phyloP scores from a whole-genome alignment of 202 grass and related monocot genomes.

The Panicum virgatum region DNA sequence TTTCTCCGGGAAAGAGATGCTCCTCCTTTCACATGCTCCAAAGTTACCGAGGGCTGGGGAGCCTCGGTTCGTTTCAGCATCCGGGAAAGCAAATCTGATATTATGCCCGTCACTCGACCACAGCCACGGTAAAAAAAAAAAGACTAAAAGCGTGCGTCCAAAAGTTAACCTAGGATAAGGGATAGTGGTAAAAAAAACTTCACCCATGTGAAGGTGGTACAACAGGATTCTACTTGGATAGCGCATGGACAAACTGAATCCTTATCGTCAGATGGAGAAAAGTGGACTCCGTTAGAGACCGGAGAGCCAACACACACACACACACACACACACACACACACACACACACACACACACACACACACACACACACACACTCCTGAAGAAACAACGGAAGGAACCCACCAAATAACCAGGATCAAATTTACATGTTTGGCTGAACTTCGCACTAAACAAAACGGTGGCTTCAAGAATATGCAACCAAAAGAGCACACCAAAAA shows the following conservation, averaged over 20 bases:
- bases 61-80: background rate
- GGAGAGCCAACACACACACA: too few relatives aligned
- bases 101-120: background rate
- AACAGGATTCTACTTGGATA: slow-evolving; percentile 36
- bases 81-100: slow-evolving; percentile 15
- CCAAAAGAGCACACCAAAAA: background rate
- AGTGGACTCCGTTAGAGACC: too few relatives aligned
- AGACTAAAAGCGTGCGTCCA: background rate
- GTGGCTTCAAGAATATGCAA: background rate
- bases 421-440: slow-evolving; percentile 1
- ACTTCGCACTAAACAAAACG: background rate
- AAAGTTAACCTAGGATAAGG: background rate
- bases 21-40: slow-evolving; percentile 3
- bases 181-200: background rate
- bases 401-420: background rate
- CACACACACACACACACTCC: too few relatives aligned
- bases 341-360: too few relatives aligned
- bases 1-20: slow-evolving; percentile 2
- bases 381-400: background rate
- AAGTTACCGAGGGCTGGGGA: background rate
- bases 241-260: slow-evolving; percentile 14
- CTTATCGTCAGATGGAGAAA: slow-evolving; percentile 9
- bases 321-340: too few relatives aligned
- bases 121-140: background rate
- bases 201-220: slow-evolving; percentile 22